phyloP scores from a whole-genome alignment of 768 basidiomycete genomes.

The Mycena maculata region DNA sequence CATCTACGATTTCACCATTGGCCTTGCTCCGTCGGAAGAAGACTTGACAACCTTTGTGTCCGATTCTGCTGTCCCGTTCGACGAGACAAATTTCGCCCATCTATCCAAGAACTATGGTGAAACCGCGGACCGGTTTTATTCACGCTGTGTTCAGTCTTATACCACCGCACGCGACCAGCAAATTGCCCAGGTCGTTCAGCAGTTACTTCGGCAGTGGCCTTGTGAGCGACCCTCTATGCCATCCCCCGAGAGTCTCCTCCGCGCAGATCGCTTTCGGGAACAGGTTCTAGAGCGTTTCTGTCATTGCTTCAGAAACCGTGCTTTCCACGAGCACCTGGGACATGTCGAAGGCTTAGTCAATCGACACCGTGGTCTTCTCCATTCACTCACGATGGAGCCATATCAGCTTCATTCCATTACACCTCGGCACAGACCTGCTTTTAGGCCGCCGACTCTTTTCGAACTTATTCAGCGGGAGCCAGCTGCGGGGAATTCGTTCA shows the following conservation, averaged over 20 bases:
- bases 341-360: constrained; percentile 1
- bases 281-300: constrained; percentile 3
- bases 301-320: constrained; percentile 14
- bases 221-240: constrained; percentile 5
- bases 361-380: not conserved
- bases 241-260: not conserved
- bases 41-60: constrained; percentile 2
- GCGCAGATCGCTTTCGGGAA: constrained; percentile 6
- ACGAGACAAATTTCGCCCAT: not conserved
- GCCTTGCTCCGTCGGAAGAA: not conserved
- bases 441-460: not conserved
- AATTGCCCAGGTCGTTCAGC: constrained; percentile 2
- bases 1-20: constrained; percentile 9
- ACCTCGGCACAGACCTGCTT: not conserved
- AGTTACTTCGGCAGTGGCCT: constrained; percentile 15
- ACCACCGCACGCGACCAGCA: not conserved
- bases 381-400: not conserved
- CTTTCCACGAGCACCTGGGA: constrained; percentile 14
- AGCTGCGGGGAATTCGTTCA: not conserved
- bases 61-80: not conserved
- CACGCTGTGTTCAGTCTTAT: not conserved
- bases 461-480: constrained; percentile 3
- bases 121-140: not conserved
- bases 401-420: constrained; percentile 10
- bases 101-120: not conserved